Evolutionary conservation across 768 basidiomycete species (phyloP).

Genomic region (Pulveroboletus sp.): DNA sequence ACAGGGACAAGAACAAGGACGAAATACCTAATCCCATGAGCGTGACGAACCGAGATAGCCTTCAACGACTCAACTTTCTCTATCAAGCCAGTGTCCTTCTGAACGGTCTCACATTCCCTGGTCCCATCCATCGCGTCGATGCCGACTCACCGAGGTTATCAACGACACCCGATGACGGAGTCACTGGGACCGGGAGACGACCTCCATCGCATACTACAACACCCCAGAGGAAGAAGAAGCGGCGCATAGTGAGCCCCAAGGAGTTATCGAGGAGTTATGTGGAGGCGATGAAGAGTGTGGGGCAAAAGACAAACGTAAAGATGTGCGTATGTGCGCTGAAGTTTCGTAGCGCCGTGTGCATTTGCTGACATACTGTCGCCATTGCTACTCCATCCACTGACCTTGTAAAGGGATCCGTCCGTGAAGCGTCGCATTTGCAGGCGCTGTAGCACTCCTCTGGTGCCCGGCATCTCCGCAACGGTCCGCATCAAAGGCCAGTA

Average conservation of each 20-base stretch:
- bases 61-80: constrained; percentile 81
- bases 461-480: constrained; percentile 63
- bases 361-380: not conserved
- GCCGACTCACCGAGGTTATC: not conserved
- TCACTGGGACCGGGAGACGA: not conserved
- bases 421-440: constrained; percentile 81
- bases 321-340: constrained; percentile 46
- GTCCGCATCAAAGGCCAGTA: constrained; percentile 62
- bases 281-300: constrained; percentile 61
- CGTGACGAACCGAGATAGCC: constrained; percentile 65
- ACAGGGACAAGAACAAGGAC: constrained; percentile 53
- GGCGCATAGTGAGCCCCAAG: constrained; percentile 30
- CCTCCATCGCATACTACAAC: not conserved
- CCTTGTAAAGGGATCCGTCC: constrained; percentile 58
- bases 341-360: not conserved
- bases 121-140: not conserved
- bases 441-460: constrained; percentile 55
- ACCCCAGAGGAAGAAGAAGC: constrained; percentile 13
- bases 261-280: constrained; percentile 66
- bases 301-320: constrained; percentile 70
- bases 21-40: constrained; percentile 52
- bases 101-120: constrained; percentile 31
- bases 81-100: constrained; percentile 76
- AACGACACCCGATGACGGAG: not conserved
- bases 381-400: not conserved